Conservation (phyloP, 805 yeast species). For the Brettanomyces custersianus region DNA sequence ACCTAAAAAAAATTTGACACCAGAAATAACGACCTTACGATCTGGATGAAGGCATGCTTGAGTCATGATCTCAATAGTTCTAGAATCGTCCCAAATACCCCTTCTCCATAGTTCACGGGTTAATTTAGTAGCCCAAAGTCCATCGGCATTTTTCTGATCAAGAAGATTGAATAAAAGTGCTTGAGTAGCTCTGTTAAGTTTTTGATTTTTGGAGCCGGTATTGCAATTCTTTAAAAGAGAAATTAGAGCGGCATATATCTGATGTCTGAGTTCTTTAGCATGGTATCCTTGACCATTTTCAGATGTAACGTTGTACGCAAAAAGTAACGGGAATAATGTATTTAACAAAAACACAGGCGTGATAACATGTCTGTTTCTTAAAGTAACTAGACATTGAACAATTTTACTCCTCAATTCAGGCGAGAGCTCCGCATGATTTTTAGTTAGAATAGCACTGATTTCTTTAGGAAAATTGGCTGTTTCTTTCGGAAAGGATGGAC, state of each 20-base stretch:
- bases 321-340: slow-evolving; percentile 78
- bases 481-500: slow-evolving; percentile 82
- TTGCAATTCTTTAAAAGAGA: slow-evolving; percentile 75
- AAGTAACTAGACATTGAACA: slow-evolving; percentile 80
- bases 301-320: slow-evolving; percentile 49
- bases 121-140: slow-evolving; percentile 92
- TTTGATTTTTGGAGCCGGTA: slow-evolving; percentile 83
- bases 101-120: slow-evolving; percentile 96
- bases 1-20: slow-evolving; percentile 84
- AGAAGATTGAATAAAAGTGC: slow-evolving; percentile 82
- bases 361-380: slow-evolving; percentile 77
- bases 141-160: slow-evolving; percentile 68
- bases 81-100: slow-evolving; percentile 95
- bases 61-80: slow-evolving; percentile 96
- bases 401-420: slow-evolving; percentile 89
- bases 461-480: slow-evolving; percentile 82
- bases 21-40: slow-evolving; percentile 79
- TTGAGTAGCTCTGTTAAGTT: slow-evolving; percentile 82
- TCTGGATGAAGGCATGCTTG: slow-evolving; percentile 90
- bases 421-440: slow-evolving; percentile 72
- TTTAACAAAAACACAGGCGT: slow-evolving; percentile 75
- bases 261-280: slow-evolving; percentile 75
- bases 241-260: slow-evolving; percentile 72
- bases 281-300: slow-evolving; percentile 46
- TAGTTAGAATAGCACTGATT: slow-evolving; percentile 54